Base-by-base conservation (phyloP, 116 monocot species). In the Zostera marina region DNA sequence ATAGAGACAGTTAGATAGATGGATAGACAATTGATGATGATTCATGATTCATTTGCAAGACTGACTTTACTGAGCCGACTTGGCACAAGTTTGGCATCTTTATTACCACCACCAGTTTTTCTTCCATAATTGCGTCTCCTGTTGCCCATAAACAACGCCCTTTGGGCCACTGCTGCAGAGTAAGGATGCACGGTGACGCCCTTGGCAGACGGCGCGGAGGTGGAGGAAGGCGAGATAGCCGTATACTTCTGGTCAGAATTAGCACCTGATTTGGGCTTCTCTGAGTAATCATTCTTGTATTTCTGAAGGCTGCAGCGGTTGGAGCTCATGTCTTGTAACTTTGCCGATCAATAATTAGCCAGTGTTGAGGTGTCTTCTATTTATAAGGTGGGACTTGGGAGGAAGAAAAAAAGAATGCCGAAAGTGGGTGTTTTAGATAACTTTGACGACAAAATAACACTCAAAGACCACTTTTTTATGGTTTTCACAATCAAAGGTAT, bases 91-190 rank as follows among this genome's bases (percentile, higher is more conserved):
- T 76, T 80, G 9, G 20, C 53, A 16, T 80, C 76, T 59, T 68
- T 72, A 25, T 47, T 56, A 8, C 56, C 62, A 11, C n/a, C n/a
- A 23, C 45, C 24, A n/a, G n/a, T n/a, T n/a, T 56, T 66, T 38
- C 72, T 53, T 2, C 76, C 63, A 2, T 21, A 52, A 7, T n/a
- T 9, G 22, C 68, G 55, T 8, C 76, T 62, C 9, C 66, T 19
- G 22, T 26, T 38, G 5, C 54, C 22, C 7, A 54, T 68, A 49
- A 62, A 72, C 60, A 75, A 5, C 25, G 72, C 76, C 24, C 79
- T 52, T 19, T 76, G 80, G 4, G 76, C 80, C 62, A 80, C 80
- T 4, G 58, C 68, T 3, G 65, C 80, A 1, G 75, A 72, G 38
- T 66, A 72, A 8, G 65, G 47, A n/a, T 22, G 22, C 17, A 22